Conservation (phyloP, 345 rosid species). For the Gossypium arboreum region DNA sequence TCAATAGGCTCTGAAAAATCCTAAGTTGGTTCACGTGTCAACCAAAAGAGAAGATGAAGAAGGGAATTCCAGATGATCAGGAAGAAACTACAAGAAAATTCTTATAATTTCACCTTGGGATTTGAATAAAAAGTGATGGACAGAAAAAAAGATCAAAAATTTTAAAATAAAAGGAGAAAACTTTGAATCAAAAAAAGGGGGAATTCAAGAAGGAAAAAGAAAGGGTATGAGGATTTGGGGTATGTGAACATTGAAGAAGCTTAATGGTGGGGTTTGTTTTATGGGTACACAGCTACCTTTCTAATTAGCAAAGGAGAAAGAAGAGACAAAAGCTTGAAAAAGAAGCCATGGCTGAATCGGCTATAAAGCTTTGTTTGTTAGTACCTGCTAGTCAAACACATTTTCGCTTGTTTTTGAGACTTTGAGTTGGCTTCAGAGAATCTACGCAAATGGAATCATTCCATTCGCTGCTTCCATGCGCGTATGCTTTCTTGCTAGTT, state of each 20-base stretch:
- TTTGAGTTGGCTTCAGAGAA: constrained; percentile 18
- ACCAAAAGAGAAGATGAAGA: background rate
- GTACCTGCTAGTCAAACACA: constrained; percentile 44
- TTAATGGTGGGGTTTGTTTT: constrained; percentile 8
- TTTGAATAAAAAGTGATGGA: background rate
- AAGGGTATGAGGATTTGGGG: constrained; percentile 7
- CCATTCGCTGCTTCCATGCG: background rate
- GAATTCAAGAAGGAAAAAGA: constrained; percentile 4
- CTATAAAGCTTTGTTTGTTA: background rate
- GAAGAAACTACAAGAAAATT: background rate
- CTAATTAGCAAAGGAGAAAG: background rate
- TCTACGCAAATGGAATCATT: constrained; percentile 21
- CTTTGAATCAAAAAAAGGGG: background rate
- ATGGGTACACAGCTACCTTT: background rate
- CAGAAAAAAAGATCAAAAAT: background rate
- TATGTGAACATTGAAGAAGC: background rate
- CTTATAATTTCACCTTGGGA: constrained; percentile 9
- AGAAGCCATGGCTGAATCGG: background rate
- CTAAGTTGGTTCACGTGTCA: background rate
- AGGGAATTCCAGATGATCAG: background rate
- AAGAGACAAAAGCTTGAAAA: background rate
- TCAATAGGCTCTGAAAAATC: background rate
- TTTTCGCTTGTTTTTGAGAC: constrained; percentile 7
- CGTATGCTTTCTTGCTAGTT: background rate
- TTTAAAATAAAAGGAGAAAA: background rate